Evolutionary conservation across 257 asterid genomes (phyloP).

Genomic region (Parsonsia alboflavescens): DNA sequence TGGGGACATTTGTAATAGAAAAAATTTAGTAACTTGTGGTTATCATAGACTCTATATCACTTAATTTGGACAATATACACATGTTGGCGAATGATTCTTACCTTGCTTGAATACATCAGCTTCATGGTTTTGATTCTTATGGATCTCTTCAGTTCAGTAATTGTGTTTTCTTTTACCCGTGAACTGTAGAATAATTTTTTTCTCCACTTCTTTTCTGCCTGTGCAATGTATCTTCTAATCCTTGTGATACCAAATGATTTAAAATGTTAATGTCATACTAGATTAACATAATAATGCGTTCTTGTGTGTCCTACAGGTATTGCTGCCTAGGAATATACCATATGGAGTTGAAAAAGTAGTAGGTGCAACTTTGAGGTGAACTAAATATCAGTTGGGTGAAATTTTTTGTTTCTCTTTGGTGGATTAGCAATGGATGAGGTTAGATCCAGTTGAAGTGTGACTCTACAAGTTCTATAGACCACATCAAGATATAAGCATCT

Average conservation of each 20-base stretch:
- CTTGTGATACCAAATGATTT: no score
- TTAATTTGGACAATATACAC: no score
- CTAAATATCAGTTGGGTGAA: conserved; percentile 25
- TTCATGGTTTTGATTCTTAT: background rate
- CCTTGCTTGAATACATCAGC: background rate
- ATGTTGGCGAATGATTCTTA: background rate
- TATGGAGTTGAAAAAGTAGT: conserved; percentile 30
- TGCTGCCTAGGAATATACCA: conserved; percentile 52
- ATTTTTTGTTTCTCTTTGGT: conserved; percentile 25
- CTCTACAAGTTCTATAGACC: conserved; percentile 27
- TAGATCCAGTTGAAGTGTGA: conserved; percentile 17
- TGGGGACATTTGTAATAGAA: background rate
- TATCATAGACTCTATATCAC: background rate
- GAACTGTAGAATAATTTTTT: background rate
- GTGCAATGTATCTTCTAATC: background rate
- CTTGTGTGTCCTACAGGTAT: conserved; percentile 40
- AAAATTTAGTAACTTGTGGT: background rate
- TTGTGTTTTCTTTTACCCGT: background rate
- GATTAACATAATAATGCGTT: background rate
- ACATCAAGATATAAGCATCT: conserved; percentile 25
- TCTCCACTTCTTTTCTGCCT: background rate
- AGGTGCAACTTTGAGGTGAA: conserved; percentile 32
- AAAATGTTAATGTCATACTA: background rate
- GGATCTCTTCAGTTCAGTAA: background rate
- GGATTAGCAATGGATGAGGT: conserved; percentile 30